Percentiles rank a stretch among this genome's conserved stretches.
Conservation (phyloP, 2,329 filamentous ascomycete species). For the Aspergillus quadricinctus region DNA sequence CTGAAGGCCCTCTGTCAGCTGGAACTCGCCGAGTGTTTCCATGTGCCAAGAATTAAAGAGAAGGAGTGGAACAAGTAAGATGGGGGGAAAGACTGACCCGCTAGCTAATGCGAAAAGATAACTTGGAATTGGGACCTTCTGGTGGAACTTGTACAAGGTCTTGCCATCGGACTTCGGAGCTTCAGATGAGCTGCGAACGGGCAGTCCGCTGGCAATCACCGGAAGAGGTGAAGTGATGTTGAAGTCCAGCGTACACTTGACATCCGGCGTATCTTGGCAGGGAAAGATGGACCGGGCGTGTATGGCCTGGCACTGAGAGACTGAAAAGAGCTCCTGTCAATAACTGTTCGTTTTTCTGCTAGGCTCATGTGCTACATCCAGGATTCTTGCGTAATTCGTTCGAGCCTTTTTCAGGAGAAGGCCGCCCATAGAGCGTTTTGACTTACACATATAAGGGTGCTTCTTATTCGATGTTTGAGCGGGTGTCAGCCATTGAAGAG, state of each 20-base stretch:
- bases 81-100: slow-evolving; percentile 32
- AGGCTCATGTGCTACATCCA: neutral
- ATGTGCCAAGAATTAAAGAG: neutral
- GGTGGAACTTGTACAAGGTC: slow-evolving; percentile 76
- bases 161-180: slow-evolving; percentile 50
- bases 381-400: neutral
- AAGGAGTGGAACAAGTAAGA: neutral
- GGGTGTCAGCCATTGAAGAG: slow-evolving; percentile 90
- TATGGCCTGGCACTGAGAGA: slow-evolving; percentile 96
- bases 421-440: neutral
- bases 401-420: slow-evolving; percentile 37
- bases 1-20: slow-evolving; percentile 42
- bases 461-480: slow-evolving; percentile 94
- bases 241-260: slow-evolving; percentile 93
- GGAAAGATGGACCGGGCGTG: slow-evolving; percentile 91
- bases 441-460: slow-evolving; percentile 81
- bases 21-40: neutral
- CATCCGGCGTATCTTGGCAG: slow-evolving; percentile 94
- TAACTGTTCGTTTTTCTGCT: neutral
- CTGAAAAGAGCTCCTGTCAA: slow-evolving; percentile 20
- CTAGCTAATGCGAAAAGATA: slow-evolving; percentile 91
- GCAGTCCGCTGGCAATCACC: slow-evolving; percentile 85
- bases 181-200: slow-evolving; percentile 47
- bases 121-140: slow-evolving; percentile 86
- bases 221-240: slow-evolving; percentile 80